A percentile compares a stretch with the other conserved stretches of the same genome.
Conservation (phyloP, 1,139 yeast genomes). For the Magnusiomyces suaveolens region DNA sequence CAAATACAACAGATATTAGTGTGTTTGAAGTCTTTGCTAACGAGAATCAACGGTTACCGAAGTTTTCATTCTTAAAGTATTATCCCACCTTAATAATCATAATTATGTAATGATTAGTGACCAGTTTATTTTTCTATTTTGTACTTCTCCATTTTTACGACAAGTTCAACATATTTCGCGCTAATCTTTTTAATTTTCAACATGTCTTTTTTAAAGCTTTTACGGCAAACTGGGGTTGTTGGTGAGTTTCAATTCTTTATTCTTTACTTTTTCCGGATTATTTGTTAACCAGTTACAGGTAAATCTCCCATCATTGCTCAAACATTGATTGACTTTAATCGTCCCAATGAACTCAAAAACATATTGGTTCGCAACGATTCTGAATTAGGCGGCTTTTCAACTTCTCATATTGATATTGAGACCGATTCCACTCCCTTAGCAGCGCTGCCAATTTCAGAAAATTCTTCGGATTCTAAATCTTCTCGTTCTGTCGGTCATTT, state of each 20-base stretch:
- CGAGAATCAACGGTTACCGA: no score
- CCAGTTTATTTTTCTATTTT: no score
- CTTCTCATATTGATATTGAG: constrained; percentile 45
- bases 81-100: no score
- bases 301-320: constrained; percentile 17
- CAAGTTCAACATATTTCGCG: no score
- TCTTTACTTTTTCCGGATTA: neutral
- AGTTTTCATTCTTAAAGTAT: no score
- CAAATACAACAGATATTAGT: no score
- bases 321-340: constrained; percentile 47
- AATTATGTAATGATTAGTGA: no score
- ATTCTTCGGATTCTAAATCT: neutral
- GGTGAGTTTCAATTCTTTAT: neutral
- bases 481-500: constrained; percentile 39
- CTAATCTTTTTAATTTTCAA: no score
- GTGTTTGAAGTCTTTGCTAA: no score
- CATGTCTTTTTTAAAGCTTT: constrained; percentile 14
- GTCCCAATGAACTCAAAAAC: constrained; percentile 37
- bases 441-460: constrained; percentile 19
- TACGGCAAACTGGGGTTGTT: constrained; percentile 10
- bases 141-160: no score
- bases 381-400: constrained; percentile 70
- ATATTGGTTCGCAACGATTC: constrained; percentile 58
- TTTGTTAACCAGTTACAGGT: neutral
- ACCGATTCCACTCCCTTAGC: constrained; percentile 21